A percentile compares a stretch with the other conserved stretches of the same genome.
Evolutionary conservation across 495 filamentous ascomycete genomes (phyloP).

Genomic region (Lindgomyces ingoldianus): DNA sequence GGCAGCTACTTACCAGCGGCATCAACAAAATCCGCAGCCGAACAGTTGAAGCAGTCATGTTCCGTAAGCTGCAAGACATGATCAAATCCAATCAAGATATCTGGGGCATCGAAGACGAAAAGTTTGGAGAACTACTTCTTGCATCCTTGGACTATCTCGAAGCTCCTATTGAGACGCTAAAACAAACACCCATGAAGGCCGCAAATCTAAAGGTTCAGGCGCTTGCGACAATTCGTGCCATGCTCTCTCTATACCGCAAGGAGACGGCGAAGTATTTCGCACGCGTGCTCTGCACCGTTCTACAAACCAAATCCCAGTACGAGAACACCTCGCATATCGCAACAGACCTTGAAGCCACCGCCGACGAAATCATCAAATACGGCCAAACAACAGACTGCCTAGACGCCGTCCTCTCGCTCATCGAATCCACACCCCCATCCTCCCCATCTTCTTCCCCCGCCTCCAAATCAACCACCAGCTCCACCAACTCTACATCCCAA

Average conservation of each 20-base stretch:
- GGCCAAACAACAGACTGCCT: conserved; percentile 54
- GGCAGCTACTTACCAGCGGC: conserved; percentile 70
- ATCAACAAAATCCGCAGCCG: conserved; percentile 70
- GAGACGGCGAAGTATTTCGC: conserved; percentile 66
- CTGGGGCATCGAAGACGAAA: conserved; percentile 53
- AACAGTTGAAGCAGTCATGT: conserved; percentile 80
- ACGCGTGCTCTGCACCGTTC: conserved; percentile 64
- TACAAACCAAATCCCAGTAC: conserved; percentile 62
- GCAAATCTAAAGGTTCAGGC: conserved; percentile 83
- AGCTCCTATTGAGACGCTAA: conserved; percentile 37
- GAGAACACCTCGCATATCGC: conserved; percentile 58
- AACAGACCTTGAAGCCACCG: conserved; percentile 59
- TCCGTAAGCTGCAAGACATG: conserved; percentile 81
- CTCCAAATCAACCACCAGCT: conserved; percentile 16
- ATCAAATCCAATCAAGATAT: conserved; percentile 67
- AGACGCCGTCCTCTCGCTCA: conserved; percentile 52
- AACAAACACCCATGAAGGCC: conserved; percentile 54
- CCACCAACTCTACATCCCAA: too few relatives aligned
- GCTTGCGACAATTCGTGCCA: conserved; percentile 73
- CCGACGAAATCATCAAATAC: conserved; percentile 54
- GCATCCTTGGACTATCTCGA: conserved; percentile 78
- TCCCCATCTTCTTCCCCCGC: conserved; percentile 17
- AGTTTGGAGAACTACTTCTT: conserved; percentile 71
- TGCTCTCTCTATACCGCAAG: conserved; percentile 67
- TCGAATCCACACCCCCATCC: conserved; percentile 41